Percentiles rank a stretch among this genome's conserved stretches.
Evolutionary conservation across 805 yeast genomes (phyloP).

Genomic region (Saccharomycopsis fermentans): DNA sequence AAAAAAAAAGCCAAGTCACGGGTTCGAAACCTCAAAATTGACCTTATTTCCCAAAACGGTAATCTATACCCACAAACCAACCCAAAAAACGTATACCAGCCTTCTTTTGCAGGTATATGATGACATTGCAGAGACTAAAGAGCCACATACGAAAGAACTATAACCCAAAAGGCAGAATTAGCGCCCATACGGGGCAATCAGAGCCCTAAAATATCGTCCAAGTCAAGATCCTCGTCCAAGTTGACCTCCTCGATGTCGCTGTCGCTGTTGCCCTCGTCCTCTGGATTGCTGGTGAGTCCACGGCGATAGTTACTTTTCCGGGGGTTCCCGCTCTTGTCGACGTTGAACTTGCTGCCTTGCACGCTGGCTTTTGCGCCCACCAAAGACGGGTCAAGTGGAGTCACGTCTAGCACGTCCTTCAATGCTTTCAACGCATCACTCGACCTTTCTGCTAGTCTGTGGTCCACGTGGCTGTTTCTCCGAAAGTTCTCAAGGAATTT

Average conservation of each 20-base stretch:
- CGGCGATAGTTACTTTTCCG: background rate
- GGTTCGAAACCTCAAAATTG: background rate
- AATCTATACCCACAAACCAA: no score
- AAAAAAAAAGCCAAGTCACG: background rate
- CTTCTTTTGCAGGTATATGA: no score
- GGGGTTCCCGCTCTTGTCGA: background rate
- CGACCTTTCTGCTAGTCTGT: background rate
- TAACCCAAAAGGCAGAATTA: background rate
- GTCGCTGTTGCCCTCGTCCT: background rate
- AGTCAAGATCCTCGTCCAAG: background rate
- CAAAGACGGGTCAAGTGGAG: background rate
- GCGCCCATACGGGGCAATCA: background rate
- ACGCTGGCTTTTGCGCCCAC: background rate
- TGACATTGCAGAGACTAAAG: no score
- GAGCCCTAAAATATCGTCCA: background rate
- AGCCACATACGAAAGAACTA: no score
- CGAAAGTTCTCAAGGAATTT: background rate
- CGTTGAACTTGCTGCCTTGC: background rate
- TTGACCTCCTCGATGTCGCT: background rate
- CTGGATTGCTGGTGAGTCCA: background rate
- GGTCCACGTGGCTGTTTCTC: background rate
- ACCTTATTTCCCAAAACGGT: no score
- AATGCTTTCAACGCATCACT: background rate
- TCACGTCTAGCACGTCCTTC: background rate
- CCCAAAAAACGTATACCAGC: no score